Evolutionary conservation across 139 green algal genomes (phyloP).

Genomic region (Haematococcus lacustris): DNA sequence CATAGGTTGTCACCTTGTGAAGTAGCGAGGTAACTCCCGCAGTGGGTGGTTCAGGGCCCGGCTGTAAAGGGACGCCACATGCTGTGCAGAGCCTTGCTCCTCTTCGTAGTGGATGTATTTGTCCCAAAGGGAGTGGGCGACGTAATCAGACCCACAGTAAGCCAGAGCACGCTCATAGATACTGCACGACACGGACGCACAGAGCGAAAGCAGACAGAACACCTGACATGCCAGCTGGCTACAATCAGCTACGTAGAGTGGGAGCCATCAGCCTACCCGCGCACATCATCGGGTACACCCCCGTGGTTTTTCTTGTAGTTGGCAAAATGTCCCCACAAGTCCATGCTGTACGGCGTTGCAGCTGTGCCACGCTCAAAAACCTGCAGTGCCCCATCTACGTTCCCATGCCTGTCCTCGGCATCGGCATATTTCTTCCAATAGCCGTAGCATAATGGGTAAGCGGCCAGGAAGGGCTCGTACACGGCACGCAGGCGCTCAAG

Average conservation of each 20-base stretch:
- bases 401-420: conserved; percentile 35
- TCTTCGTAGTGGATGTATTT: conserved; percentile 66
- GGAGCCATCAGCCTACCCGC: too few relatives aligned
- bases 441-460: conserved; percentile 79
- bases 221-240: neutral
- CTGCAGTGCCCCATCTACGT: conserved; percentile 17
- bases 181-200: conserved; percentile 47
- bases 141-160: conserved; percentile 58
- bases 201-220: neutral
- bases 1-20: conserved; percentile 48
- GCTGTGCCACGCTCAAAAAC: conserved; percentile 66
- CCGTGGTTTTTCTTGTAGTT: conserved; percentile 29
- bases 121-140: conserved; percentile 65
- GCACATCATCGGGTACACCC: conserved; percentile 38
- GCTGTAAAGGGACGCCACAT: conserved; percentile 51
- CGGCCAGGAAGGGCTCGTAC: conserved; percentile 68
- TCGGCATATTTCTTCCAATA: conserved; percentile 91
- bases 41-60: conserved; percentile 53
- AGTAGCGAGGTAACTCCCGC: conserved; percentile 62
- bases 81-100: conserved; percentile 9
- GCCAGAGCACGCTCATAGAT: conserved; percentile 65
- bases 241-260: too few relatives aligned
- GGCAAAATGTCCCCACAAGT: conserved; percentile 69
- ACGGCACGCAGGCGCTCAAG: conserved; percentile 40
- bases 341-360: conserved; percentile 62